Conservation (phyloP, 2,329 filamentous ascomycete genomes). For the Calonectria honghensis region DNA sequence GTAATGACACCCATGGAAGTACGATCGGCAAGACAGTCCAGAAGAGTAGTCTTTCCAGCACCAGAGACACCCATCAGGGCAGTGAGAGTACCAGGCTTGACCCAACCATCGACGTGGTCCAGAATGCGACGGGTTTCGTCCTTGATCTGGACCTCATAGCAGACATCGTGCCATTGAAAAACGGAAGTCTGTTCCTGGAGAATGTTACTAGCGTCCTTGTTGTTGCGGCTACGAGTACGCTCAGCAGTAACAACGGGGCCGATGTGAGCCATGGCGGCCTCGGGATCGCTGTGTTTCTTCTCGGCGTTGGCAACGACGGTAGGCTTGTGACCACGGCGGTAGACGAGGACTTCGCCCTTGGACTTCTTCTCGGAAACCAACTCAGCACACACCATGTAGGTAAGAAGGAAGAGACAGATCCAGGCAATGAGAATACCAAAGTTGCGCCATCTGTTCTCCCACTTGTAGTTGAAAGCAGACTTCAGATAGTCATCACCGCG, state of each 20-base stretch:
- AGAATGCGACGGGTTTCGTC: conserved; percentile 83
- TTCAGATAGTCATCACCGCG: conserved; percentile 68
- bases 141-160: conserved; percentile 87
- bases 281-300: conserved; percentile 78
- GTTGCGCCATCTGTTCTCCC: conserved; percentile 80
- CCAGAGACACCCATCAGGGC: conserved; percentile 94
- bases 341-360: conserved; percentile 85
- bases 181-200: conserved; percentile 79
- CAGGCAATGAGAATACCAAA: conserved; percentile 81
- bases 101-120: conserved; percentile 92
- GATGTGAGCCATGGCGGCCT: conserved; percentile 70
- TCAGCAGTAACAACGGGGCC: conserved; percentile 69
- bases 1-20: conserved; percentile 92
- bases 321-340: conserved; percentile 80
- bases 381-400: conserved; percentile 80
- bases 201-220: conserved; percentile 65
- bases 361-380: conserved; percentile 80
- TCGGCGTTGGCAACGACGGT: conserved; percentile 74
- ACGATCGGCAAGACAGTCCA: conserved; percentile 90
- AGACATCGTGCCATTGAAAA: conserved; percentile 91
- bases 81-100: conserved; percentile 92
- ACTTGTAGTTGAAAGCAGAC: conserved; percentile 70
- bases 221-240: conserved; percentile 58
- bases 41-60: conserved; percentile 94
- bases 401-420: conserved; percentile 75